Evolutionary conservation across 2,329 filamentous ascomycete species (phyloP).

Genomic region (Botrytis tulipae): DNA sequence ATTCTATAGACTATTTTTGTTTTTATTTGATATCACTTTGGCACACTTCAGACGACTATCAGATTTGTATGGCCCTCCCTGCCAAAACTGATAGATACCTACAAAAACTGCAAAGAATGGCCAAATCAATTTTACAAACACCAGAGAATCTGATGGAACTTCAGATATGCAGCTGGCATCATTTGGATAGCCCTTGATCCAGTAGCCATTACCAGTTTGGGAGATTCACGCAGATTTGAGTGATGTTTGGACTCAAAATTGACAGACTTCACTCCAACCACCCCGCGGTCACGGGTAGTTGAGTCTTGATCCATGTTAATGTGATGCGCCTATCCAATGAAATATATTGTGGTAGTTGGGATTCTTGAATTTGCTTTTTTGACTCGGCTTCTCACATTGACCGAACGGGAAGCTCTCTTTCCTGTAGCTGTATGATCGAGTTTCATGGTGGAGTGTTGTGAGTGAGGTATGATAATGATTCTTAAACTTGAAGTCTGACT

Average conservation of each 20-base stretch:
- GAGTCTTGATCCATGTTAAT: neutral
- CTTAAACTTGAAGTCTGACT: neutral
- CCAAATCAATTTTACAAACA: neutral
- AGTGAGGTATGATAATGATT: neutral
- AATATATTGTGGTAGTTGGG: neutral
- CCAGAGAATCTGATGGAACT: neutral
- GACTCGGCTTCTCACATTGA: neutral
- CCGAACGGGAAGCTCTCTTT: neutral
- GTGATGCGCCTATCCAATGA: neutral
- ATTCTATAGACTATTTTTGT: neutral
- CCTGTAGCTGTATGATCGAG: rapidly evolving
- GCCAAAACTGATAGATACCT: neutral
- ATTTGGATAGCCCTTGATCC: neutral
- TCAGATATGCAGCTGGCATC: neutral
- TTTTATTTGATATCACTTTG: neutral
- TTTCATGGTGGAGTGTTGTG: too few relatives aligned
- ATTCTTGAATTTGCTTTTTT: neutral
- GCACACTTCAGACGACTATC: neutral
- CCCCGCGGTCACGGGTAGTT: neutral
- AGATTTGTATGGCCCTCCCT: neutral
- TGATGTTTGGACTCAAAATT: neutral
- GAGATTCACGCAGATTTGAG: neutral
- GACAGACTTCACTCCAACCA: slow-evolving; percentile 3
- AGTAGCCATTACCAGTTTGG: neutral
- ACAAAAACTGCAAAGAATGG: neutral